These are phyloP conservation scores for Candida nonsorbophila DNA, from an alignment of 805 yeast species.

Conservation along the genomic window DNA sequence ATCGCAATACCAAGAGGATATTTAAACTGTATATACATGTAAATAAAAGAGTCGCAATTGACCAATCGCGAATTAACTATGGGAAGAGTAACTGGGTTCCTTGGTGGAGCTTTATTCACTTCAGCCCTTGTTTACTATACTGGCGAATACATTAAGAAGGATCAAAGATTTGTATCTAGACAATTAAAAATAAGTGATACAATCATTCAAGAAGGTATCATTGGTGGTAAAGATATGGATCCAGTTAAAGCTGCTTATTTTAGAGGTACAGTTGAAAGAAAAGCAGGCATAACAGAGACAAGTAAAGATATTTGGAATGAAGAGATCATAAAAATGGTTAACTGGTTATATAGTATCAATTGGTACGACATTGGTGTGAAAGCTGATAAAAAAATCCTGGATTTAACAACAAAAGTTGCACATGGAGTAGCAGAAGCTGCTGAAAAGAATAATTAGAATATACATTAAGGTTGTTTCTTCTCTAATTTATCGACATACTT, in stretches of 20 bases:
- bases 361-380: conserved; percentile 39
- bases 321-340: conserved; percentile 58
- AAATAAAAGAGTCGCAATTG: no score
- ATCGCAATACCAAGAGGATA: conserved; percentile 5
- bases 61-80: not conserved
- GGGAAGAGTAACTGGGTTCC: conserved; percentile 40
- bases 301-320: conserved; percentile 76
- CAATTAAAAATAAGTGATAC: conserved; percentile 45
- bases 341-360: conserved; percentile 55
- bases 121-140: conserved; percentile 61
- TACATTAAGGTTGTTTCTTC: conserved; percentile 2
- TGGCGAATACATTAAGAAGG: conserved; percentile 47
- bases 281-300: conserved; percentile 44
- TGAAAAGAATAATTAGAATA: not conserved
- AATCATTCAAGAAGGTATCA: conserved; percentile 49
- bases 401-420: conserved; percentile 20
- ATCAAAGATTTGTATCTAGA: conserved; percentile 40
- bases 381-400: conserved; percentile 25
- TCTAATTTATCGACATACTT: conserved; percentile 37
- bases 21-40: not conserved
- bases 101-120: conserved; percentile 54
- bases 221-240: conserved; percentile 41
- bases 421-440: not conserved
- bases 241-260: conserved; percentile 20
- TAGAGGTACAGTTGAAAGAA: conserved; percentile 3